A percentile compares a stretch with the other conserved stretches of the same genome.
These are phyloP conservation scores for Trichoderma citrinoviride DNA, from an alignment of 2,329 filamentous ascomycete species.

Conservation along the genomic window DNA sequence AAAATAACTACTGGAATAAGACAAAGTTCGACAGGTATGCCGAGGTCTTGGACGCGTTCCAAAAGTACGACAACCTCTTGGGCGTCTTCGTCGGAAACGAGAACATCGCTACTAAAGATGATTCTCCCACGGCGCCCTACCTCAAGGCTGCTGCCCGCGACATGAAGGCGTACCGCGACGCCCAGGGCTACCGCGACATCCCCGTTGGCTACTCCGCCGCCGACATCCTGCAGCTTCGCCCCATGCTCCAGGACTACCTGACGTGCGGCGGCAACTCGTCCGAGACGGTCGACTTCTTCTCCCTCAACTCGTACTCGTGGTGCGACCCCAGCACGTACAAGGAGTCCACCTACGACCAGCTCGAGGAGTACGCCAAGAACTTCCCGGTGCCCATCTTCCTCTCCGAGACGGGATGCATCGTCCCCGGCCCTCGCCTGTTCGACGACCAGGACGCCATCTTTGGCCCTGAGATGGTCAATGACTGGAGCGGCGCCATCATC, in stretches of 20 bases:
- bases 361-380: conserved; percentile 63
- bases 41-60: conserved; percentile 73
- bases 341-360: conserved; percentile 65
- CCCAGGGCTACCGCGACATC: conserved; percentile 74
- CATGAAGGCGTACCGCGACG: conserved; percentile 75
- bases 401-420: conserved; percentile 84
- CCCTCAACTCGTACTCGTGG: conserved; percentile 83
- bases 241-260: conserved; percentile 67
- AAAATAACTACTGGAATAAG: conserved; percentile 66
- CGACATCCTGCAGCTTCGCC: conserved; percentile 68
- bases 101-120: conserved; percentile 63
- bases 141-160: conserved; percentile 80
- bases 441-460: conserved; percentile 76
- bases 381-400: conserved; percentile 88
- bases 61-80: conserved; percentile 73
- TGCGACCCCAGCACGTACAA: conserved; percentile 60
- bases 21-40: conserved; percentile 67
- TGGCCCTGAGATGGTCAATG: conserved; percentile 65
- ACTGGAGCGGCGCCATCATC: conserved; percentile 74
- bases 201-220: conserved; percentile 86
- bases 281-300: conserved; percentile 78
- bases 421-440: conserved; percentile 59
- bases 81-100: conserved; percentile 90
- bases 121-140: conserved; percentile 69
- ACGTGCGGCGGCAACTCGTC: conserved; percentile 69